phyloP scores from a whole-genome alignment of 768 basidiomycete genomes.

The Podaxis rugospora region DNA sequence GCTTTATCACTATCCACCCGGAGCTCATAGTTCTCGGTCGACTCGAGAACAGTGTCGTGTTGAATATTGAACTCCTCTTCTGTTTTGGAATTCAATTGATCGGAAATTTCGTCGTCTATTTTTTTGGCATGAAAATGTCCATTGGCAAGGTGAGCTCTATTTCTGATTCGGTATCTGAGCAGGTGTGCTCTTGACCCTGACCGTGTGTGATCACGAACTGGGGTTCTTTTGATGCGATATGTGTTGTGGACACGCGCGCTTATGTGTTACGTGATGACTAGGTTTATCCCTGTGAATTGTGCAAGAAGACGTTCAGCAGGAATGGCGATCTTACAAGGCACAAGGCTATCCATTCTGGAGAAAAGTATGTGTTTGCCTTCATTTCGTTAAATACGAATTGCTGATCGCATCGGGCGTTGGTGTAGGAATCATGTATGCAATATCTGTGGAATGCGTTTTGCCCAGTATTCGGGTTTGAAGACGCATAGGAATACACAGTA shows the following conservation, averaged over 20 bases:
- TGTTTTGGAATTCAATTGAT: background rate
- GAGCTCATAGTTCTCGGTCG: too few relatives aligned
- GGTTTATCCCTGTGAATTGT: slow-evolving; percentile 32
- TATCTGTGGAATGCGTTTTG: slow-evolving; percentile 50
- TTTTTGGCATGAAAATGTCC: background rate
- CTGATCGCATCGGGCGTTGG: background rate
- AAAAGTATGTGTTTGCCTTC: slow-evolving; percentile 32
- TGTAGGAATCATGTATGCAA: slow-evolving; percentile 48
- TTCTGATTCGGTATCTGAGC: background rate
- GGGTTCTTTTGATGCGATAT: background rate
- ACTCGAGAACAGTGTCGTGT: too few relatives aligned
- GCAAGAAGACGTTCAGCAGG: slow-evolving; percentile 47
- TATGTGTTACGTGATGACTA: slow-evolving; percentile 2
- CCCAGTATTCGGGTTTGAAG: slow-evolving; percentile 56
- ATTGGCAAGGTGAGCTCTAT: slow-evolving; percentile 6
- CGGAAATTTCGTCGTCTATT: background rate
- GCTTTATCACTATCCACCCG: background rate
- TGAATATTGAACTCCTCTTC: background rate
- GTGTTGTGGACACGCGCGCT: slow-evolving; percentile 15
- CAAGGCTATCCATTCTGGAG: slow-evolving; percentile 40
- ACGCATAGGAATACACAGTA: slow-evolving; percentile 69
- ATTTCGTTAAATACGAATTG: background rate
- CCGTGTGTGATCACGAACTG: background rate
- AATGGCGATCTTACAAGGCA: slow-evolving; percentile 64
- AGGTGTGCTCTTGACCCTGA: background rate